Evolutionary conservation across 139 green algal species (phyloP), one percentile per base, ranked within the genome.

Genomic region (Chlorella sp.): DNA sequence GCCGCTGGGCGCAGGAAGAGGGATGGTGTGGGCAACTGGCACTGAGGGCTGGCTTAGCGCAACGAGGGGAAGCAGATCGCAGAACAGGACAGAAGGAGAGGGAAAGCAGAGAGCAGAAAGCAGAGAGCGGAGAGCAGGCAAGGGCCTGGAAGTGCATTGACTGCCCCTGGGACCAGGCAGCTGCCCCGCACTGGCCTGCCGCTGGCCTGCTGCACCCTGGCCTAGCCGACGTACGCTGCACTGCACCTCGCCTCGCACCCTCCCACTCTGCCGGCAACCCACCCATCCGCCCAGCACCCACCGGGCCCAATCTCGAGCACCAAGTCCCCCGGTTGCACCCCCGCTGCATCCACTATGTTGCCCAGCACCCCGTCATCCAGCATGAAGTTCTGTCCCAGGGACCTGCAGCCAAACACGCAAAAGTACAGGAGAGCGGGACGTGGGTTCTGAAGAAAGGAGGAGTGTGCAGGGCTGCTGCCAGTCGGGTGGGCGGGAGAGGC

Each of bases 381-480:
- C 77, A 99, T 73, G 90, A 99, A 99, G 85, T 99, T 98, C 90
- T 99, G 97, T 0, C 97, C 97, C 19, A 99, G 89, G 0, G 91
- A 92, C 36, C 88, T 91, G 88, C 22, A 16, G 24, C 5, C 93
- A 48, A 71, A 71, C 71, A 66, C 61, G 30, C 81, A 68, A 36
- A 2, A 19, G 34, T 40, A 4, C 68, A 34, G 68, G 36, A 16
- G 77, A 64, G 26, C 9, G 37, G 37, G 37, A 12, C 3, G 39
- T 18, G 36, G 14, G 22, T 14, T 2, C 32, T 37, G 80, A 39
- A 36, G 40, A 12, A 85, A 71, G 5, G 15, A 9, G 48, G 48
- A 57, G 48, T n/a, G n/a, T n/a, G n/a, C n/a, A 57, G 48, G 80
- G 21, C 24, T 0, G 61, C 34, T 34, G 21, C n/a, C 16, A 34